Base-by-base conservation (phyloP, 1,139 yeast species). In the Lodderomyces jiufengensis region DNA sequence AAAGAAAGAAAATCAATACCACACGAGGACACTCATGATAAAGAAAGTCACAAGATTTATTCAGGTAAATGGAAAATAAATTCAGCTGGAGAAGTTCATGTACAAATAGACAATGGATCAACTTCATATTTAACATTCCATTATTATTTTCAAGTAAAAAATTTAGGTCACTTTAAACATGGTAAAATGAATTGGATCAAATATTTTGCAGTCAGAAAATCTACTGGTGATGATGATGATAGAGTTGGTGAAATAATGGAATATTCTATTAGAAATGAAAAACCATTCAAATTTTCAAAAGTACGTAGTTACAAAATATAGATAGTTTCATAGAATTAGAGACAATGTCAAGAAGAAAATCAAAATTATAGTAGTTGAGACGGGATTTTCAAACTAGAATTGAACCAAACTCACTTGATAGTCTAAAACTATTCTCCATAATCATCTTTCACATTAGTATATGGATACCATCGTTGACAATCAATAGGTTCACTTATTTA, bases 251-350 rank as follows among this genome's bases (percentile, higher is more conserved):
- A 76, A 33, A 57, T 63, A 10, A 69, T 75, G 13, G 66, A 66
- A 11, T 80, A 85, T 47, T 68, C 78, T 5, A 57, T 84, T 40
- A 70, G 66, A 32, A 84, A 85, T 49, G 95, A 87, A 52, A 82
- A 80, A 49, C 79, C 88, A 9, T 87, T 84, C 55, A 76, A 73
- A 49, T 87, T 86, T 48, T 78, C 80, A 49, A 62, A 82, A 37
- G 87, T 80, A 0, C 68, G 62, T 40, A 71, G 80, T 18, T 78
- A 71, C 39, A 7, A 5, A 5, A 7, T 18, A 18, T 18, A 18
- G 20, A 18, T 7, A 5, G 20, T 18, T n/a, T n/a, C n/a, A n/a
- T n/a, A n/a, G n/a, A n/a, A n/a, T n/a, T n/a, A n/a, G n/a, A n/a
- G n/a, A n/a, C n/a, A n/a, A n/a, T n/a, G n/a, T n/a, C n/a, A 24